Conservation (phyloP, 228 moss, liverwort and hornwort species). For the Sphagnum magellanicum region DNA sequence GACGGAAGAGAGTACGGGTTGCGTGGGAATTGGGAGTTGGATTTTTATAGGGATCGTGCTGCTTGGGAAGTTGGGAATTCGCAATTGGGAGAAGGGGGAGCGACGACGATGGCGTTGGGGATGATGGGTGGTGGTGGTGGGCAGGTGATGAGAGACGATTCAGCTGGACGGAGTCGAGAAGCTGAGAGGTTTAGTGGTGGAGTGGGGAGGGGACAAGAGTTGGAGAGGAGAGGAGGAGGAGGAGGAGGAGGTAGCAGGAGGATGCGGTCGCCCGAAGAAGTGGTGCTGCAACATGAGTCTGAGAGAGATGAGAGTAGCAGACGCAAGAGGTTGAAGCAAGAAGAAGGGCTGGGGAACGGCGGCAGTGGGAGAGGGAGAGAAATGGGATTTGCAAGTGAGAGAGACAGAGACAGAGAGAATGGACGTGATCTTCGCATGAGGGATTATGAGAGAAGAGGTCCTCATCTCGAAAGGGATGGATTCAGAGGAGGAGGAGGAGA, state of each 20-base stretch:
- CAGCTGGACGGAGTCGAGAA: background rate
- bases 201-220: background rate
- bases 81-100: no score
- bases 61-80: background rate
- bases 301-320: background rate
- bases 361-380: background rate
- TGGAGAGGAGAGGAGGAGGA: background rate
- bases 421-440: slow-evolving; percentile 19
- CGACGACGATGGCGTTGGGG: background rate
- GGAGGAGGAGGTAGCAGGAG: background rate
- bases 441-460: slow-evolving; percentile 25
- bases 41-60: background rate
- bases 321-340: slow-evolving; percentile 1
- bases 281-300: no score
- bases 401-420: slow-evolving; percentile 7
- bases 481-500: slow-evolving; percentile 15
- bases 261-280: background rate
- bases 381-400: background rate
- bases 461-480: slow-evolving; percentile 29
- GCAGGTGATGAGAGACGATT: background rate
- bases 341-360: background rate
- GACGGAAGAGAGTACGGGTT: background rate
- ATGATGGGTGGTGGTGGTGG: background rate
- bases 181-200: background rate
- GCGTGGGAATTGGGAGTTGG: background rate